phyloP scores from a whole-genome alignment of 805 yeast genomes.

The Zygosaccharomyces rouxii region DNA sequence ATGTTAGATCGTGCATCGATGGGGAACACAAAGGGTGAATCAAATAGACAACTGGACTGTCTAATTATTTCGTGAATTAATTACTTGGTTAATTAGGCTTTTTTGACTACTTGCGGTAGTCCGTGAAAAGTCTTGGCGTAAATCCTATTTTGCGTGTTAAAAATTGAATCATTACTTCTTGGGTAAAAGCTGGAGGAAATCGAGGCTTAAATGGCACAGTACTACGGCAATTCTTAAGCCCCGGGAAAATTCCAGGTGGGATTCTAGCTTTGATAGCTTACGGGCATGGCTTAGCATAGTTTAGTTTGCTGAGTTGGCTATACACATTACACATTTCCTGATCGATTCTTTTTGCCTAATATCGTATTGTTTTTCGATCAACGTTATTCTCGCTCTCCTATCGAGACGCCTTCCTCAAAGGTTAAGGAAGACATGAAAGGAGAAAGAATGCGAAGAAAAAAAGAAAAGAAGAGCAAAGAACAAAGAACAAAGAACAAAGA shows the following conservation, averaged over 20 bases:
- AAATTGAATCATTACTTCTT: not conserved
- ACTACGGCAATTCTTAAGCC: no score
- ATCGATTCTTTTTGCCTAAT: not conserved
- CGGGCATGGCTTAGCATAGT: not conserved
- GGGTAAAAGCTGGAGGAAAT: not conserved
- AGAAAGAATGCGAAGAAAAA: not conserved
- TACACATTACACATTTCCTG: not conserved
- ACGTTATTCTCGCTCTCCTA: not conserved
- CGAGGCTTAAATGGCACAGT: no score
- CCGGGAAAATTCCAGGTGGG: no score
- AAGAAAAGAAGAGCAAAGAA: no score
- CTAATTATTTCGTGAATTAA: not conserved
- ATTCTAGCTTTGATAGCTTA: no score
- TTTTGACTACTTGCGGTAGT: not conserved
- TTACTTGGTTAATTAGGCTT: not conserved
- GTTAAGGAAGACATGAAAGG: not conserved
- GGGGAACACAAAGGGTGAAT: not conserved
- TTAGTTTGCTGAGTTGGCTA: not conserved
- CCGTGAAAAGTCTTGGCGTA: not conserved
- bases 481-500: no score
- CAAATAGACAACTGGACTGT: not conserved
- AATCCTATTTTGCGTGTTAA: not conserved
- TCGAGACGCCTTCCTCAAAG: not conserved
- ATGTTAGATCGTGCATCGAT: not conserved
- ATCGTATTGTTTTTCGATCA: not conserved